Evolutionary conservation across 2,329 filamentous ascomycete genomes (phyloP), one percentile per base, ranked within the genome.

Genomic region (Apiospora saccharicola): DNA sequence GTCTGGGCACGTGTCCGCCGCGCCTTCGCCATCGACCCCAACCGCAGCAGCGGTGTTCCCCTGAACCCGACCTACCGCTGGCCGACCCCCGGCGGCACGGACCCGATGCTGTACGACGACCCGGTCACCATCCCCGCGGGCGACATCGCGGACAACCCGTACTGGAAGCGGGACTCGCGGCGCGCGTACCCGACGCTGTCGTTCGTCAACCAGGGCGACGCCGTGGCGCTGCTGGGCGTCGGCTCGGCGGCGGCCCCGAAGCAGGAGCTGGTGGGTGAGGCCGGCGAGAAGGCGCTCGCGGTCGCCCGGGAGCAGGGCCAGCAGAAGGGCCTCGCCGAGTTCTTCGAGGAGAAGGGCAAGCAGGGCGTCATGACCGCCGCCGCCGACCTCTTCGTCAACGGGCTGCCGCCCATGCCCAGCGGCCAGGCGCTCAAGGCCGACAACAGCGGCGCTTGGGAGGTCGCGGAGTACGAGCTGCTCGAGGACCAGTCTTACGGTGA

Each of bases 81-180:
- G 84, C 96, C 96, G 73, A 85, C 95, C 69, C 96, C 93, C 13
- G 94, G 93, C 76, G 87, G 86, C 76, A 86, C 90, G 79, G 91
- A 94, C 78, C 93, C 94, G 47, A 85, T 89, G 72, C 83, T 83
- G 73, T 96, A 96, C 86, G 90, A 93, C 82, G 94, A 97, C 81
- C 93, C 94, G 30, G 93, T 96, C 73, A 97, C 94, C 19, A 73
- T 92, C 0, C 94, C 94, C n/a, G 93, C 94, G 2, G 94, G 89
- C 76, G 94, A 97, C 82, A 91, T 97, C 78, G 94, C 94, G 78
- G 94, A 96, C 83, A 97, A 97, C 85, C 91, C 94, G 49, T 97
- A 98, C 87, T 99, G 95, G 94, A 97, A 97, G 88, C 95, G 96
- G 79, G 96, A 99, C 81, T 83, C 86, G 74, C 93, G 96, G 78